Evolutionary conservation across 805 yeast species (phyloP), one percentile per base, ranked within the genome.

Genomic region (Lipomyces lipofer): DNA sequence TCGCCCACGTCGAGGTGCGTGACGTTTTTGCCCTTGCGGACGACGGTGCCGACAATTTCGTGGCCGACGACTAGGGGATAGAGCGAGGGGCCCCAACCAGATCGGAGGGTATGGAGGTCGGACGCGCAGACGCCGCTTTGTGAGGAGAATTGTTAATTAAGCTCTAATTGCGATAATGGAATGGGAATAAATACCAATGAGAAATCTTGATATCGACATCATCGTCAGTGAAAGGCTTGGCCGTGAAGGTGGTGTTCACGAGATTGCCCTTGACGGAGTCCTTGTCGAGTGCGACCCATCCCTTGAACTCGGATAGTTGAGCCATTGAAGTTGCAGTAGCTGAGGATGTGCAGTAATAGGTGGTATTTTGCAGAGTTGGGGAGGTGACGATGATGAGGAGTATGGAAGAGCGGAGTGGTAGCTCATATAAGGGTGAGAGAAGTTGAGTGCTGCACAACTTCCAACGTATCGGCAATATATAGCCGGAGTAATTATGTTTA

Each of bases 1-100:
- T 88, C 84, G 50, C 95, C 95, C 25, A 83, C 67, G 64, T 75
- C 71, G 71, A 75, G 47, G 56, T 73, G 71, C 8, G 66, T 61
- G 5, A 58, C 85, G 81, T 77, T 71, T 4, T 73, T 60, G 50
- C 92, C 95, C 29, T 84, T 73, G 24, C 48, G 43, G 12, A 56
- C 50, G 24, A 63, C 72, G 21, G 47, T 51, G 15, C 73, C 73
- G 17, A 66, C 62, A 29, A 69, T 67, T 39, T 69, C 83, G 66
- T 80, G 83, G 35, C 84, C 83, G 54, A 77, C 75, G 19, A 77
- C 73, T 61, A 57, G 66, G 62, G 63, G 74, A 63, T 66, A 67
- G 57, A 25, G 25, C 15, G 64, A 49, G 2, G 27, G 32, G 73
- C 70, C 75, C 86, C 86, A 82, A 28, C 76, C 78, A 15, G 78